phyloP scores from a whole-genome alignment of 768 basidiomycete species.

The Tylopilus felleus region DNA sequence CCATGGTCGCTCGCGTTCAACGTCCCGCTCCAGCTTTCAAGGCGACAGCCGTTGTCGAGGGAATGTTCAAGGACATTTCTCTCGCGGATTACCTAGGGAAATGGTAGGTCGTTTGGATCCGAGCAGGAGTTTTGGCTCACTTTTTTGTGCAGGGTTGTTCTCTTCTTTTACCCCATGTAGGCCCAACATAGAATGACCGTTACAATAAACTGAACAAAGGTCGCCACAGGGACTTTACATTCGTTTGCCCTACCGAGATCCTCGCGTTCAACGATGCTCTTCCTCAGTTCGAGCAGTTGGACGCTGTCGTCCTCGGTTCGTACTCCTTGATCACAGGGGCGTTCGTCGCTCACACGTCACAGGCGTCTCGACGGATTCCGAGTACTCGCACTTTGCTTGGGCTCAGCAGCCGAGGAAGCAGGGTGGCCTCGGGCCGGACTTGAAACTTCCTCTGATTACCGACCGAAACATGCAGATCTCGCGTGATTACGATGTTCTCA shows the following conservation, averaged over 20 bases:
- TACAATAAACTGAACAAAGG: background rate
- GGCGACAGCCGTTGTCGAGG: conserved; percentile 70
- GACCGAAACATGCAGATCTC: conserved; percentile 78
- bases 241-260: conserved; percentile 94
- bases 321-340: background rate
- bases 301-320: conserved; percentile 75
- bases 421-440: conserved; percentile 87
- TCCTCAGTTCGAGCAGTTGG: conserved; percentile 65
- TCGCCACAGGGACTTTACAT: conserved; percentile 70
- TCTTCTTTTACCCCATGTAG: conserved; percentile 93
- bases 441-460: conserved; percentile 79
- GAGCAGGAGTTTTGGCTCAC: background rate
- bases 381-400: conserved; percentile 88
- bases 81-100: conserved; percentile 70
- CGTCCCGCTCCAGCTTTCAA: conserved; percentile 82
- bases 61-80: conserved; percentile 75
- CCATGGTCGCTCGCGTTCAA: conserved; percentile 61
- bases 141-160: conserved; percentile 65
- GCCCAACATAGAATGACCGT: conserved; percentile 22
- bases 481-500: conserved; percentile 81
- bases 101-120: conserved; percentile 50
- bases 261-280: conserved; percentile 92
- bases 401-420: conserved; percentile 74
- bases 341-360: background rate
- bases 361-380: conserved; percentile 87